Base-by-base conservation (phyloP, 2,329 filamentous ascomycete genomes). In the Xylariaceae sp. region DNA sequence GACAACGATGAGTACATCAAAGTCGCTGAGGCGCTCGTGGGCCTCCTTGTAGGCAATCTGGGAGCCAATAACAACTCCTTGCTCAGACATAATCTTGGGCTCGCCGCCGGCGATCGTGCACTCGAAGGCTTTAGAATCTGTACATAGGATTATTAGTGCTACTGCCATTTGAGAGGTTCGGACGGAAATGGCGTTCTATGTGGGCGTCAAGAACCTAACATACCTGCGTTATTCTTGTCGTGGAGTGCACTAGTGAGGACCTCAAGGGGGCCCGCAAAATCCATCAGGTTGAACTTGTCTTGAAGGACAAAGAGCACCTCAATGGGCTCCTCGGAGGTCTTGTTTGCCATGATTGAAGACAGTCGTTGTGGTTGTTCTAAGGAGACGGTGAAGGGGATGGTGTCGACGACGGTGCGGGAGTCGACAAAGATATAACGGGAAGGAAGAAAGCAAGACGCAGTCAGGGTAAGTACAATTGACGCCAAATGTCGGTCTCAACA, bases 41-140 rank as follows among this genome's bases (percentile, higher is more conserved):
- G 89, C 90, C 68, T 93, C 89, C 68, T 89, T 88, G 79, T 83
- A 91, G 70, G 85, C 80, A 72, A 92, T 86, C 73, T 94, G 87
- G 58, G 88, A 85, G 66, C 83, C 83, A 72, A 94, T 77, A 64
- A 85, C 79, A 67, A 87, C 81, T 62, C 89, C 89, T 72, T 91
- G 78, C 35, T 75, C 70, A 21, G 81, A 83, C 44, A 84, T 67
- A 37, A 83, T 76, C 72, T 81, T 77, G 64, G 78, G 72, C 64
- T 84, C 81, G 57, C 74, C 73, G 26, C 73, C 76, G 29, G 78
- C 80, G 58, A 84, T 72, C 63, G 81, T 84, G 66, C 80, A 74
- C 54, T 84, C 81, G 67, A 85, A 85, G 46, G 82, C 82, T 65
- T 79, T 81, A 69, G 75, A 75, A 57, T 70, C 81, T 84, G 64